phyloP scores from a whole-genome alignment of 495 filamentous ascomycete genomes.

The Penicillium waksmanii region DNA sequence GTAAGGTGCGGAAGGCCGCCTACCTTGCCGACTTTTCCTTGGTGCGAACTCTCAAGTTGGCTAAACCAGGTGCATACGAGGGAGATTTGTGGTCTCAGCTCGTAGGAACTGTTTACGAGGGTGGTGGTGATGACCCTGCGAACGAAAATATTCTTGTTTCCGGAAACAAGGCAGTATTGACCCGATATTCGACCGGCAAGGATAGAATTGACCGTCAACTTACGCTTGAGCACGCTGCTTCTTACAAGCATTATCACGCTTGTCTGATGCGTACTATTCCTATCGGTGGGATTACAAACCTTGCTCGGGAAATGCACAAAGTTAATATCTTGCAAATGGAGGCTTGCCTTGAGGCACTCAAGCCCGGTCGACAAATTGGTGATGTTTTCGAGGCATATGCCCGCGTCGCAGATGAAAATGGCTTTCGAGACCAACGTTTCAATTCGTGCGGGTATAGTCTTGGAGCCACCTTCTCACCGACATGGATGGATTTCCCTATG shows the following conservation, averaged over 20 bases:
- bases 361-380: conserved; percentile 25
- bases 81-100: conserved; percentile 32
- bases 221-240: conserved; percentile 28
- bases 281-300: conserved; percentile 28
- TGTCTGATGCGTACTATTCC: conserved; percentile 31
- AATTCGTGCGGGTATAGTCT: conserved; percentile 28
- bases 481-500: conserved; percentile 35
- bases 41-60: conserved; percentile 25
- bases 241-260: conserved; percentile 31
- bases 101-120: conserved; percentile 27
- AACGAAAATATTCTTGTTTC: conserved; percentile 35
- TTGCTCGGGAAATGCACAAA: conserved; percentile 24
- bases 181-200: conserved; percentile 31
- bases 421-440: conserved; percentile 32
- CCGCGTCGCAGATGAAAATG: conserved; percentile 29
- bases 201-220: conserved; percentile 27
- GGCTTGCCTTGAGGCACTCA: conserved; percentile 26
- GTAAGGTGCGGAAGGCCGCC: conserved; percentile 31
- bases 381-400: conserved; percentile 33
- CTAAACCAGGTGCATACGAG: conserved; percentile 30
- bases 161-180: conserved; percentile 32
- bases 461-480: conserved; percentile 28
- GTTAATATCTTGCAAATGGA: conserved; percentile 31
- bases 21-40: conserved; percentile 31
- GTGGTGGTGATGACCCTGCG: conserved; percentile 29